Percentiles rank a stretch among this genome's conserved stretches.
phyloP scores from a whole-genome alignment of 306 rosid genomes.

The peach (Prunus persica) region Prunus_persica_NCBIv2 NC_034011.1:9324501-9325000 shows the following conservation, averaged over 20 bases:
- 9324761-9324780: slow-evolving; percentile 9
- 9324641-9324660: neutral
- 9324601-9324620: no score
- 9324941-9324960: neutral
- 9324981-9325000: slow-evolving; percentile 11
- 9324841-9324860: slow-evolving; percentile 68
- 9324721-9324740: slow-evolving; percentile 1
- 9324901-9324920: neutral
- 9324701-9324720: neutral
- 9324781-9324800: slow-evolving; percentile 10
- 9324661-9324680: neutral
- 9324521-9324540: slow-evolving; percentile 82
- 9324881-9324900: slow-evolving; percentile 69
- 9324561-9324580: slow-evolving; percentile 71
- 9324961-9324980: neutral
- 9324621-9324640: neutral
- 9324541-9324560: slow-evolving; percentile 81
- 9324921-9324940: slow-evolving; percentile 11
- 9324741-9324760: slow-evolving; percentile 5
- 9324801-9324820: slow-evolving; percentile 68
- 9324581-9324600: slow-evolving; percentile 40
- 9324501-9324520: slow-evolving; percentile 82
- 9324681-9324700: neutral
- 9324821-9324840: slow-evolving; percentile 78
- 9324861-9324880: slow-evolving; percentile 61